phyloP scores from a whole-genome alignment of 768 basidiomycete species.

The Lactarius trivialis region DNA sequence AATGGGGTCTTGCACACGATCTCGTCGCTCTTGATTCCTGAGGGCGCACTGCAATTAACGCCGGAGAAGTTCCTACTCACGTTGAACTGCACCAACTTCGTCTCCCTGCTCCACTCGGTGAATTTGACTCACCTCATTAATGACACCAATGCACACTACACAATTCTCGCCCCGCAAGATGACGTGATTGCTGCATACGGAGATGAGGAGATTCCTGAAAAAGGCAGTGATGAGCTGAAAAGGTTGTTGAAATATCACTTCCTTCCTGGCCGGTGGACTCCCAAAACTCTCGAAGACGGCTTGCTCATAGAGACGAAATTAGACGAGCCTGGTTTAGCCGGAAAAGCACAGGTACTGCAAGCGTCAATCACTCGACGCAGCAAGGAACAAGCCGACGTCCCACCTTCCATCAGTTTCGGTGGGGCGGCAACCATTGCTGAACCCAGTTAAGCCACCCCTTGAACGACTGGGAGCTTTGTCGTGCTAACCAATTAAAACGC shows the following conservation, averaged over 20 bases:
- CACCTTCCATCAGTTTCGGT: constrained; percentile 68
- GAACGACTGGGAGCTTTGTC: background rate
- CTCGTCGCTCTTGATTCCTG: constrained; percentile 73
- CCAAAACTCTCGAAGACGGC: constrained; percentile 62
- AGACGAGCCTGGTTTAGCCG: constrained; percentile 59
- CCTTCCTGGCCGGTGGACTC: constrained; percentile 71
- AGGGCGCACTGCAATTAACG: constrained; percentile 69
- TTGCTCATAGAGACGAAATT: constrained; percentile 78
- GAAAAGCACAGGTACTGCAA: constrained; percentile 62
- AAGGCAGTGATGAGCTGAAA: constrained; percentile 63
- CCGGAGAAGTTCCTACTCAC: constrained; percentile 94
- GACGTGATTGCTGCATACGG: constrained; percentile 65
- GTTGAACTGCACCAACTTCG: constrained; percentile 86
- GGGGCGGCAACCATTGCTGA: constrained; percentile 76
- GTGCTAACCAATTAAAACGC: constrained; percentile 3
- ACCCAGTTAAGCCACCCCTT: constrained; percentile 46
- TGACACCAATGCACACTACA: constrained; percentile 60
- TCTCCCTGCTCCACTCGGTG: constrained; percentile 80
- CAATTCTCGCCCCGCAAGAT: constrained; percentile 88
- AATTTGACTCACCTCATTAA: constrained; percentile 67
- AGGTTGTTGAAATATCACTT: constrained; percentile 85
- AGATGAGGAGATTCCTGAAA: constrained; percentile 49
- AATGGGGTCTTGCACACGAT: constrained; percentile 95
- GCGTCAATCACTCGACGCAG: constrained; percentile 55
- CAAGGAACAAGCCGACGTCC: constrained; percentile 41